A percentile compares a stretch with the other conserved stretches of the same genome.
phyloP scores from a whole-genome alignment of 495 filamentous ascomycete genomes.

The Lindgomyces ingoldianus region DNA sequence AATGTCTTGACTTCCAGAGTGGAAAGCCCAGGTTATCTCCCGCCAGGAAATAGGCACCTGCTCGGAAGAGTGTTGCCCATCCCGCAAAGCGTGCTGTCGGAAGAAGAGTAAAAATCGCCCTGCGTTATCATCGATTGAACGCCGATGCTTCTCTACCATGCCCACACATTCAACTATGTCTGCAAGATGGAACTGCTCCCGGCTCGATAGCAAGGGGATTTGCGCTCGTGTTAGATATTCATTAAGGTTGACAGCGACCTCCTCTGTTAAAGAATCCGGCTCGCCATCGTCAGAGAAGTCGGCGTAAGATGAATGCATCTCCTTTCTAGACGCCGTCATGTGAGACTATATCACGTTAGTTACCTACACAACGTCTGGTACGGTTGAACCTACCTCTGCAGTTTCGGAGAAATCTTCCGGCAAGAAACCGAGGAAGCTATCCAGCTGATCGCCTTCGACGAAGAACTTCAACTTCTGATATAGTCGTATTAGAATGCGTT shows the following conservation, averaged over 20 bases:
- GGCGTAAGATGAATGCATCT: constrained; percentile 56
- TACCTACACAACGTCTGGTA: background rate
- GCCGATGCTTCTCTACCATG: constrained; percentile 81
- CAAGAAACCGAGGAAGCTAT: constrained; percentile 74
- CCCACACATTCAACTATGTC: constrained; percentile 88
- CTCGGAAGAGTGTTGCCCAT: constrained; percentile 48
- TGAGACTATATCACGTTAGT: constrained; percentile 15
- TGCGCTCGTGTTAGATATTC: constrained; percentile 73
- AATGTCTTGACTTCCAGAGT: constrained; percentile 90
- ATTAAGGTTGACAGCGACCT: constrained; percentile 68
- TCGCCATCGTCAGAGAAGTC: constrained; percentile 51
- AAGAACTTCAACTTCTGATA: constrained; percentile 78
- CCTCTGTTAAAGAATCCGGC: constrained; percentile 68
- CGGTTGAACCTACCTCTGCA: constrained; percentile 48
- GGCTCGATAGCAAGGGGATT: constrained; percentile 80
- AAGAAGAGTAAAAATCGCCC: constrained; percentile 90
- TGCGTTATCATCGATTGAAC: constrained; percentile 91
- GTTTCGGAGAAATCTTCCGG: constrained; percentile 67
- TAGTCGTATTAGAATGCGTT: constrained; percentile 72
- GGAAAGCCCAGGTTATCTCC: constrained; percentile 92
- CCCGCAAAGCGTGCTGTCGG: constrained; percentile 74
- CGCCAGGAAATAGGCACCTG: constrained; percentile 72
- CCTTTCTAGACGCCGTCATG: constrained; percentile 51
- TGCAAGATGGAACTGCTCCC: constrained; percentile 84
- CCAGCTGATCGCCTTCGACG: constrained; percentile 77